Percentiles rank a stretch among this genome's conserved stretches.
These are phyloP conservation scores for Cicer chorassanicum DNA, from an alignment of 306 rosid species.

Conservation along the genomic window DNA sequence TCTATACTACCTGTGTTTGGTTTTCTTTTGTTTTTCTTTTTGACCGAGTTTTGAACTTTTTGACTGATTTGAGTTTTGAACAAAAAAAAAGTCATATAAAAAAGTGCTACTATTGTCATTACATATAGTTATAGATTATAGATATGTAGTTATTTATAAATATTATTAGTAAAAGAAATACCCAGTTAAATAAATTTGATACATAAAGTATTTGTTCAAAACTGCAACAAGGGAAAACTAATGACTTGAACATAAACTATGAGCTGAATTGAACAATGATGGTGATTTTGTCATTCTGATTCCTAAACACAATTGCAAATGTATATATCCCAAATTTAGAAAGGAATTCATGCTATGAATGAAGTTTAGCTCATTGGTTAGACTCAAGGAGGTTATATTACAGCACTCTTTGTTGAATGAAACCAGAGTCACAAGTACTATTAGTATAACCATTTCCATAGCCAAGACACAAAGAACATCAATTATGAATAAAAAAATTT, in stretches of 20 bases:
- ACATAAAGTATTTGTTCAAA: neutral
- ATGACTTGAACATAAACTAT: neutral
- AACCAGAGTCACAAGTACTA: neutral
- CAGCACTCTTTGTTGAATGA: neutral
- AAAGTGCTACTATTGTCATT: too few relatives aligned
- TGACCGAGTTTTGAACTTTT: too few relatives aligned
- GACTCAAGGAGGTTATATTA: too few relatives aligned
- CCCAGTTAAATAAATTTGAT: neutral
- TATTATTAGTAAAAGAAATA: too few relatives aligned
- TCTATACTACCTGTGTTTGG: too few relatives aligned
- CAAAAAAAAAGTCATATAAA: too few relatives aligned
- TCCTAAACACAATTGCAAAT: neutral
- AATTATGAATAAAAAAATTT: slow-evolving; percentile 42
- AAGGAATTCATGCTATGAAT: neutral
- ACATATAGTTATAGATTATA: too few relatives aligned
- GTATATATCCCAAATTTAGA: too few relatives aligned
- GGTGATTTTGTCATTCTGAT: neutral
- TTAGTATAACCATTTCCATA: neutral
- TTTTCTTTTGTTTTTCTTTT: too few relatives aligned
- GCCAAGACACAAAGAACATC: slow-evolving; percentile 30
- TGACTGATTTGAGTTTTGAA: too few relatives aligned
- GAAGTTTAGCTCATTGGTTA: neutral
- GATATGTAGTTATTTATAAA: too few relatives aligned
- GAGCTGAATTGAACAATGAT: neutral
- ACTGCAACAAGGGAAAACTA: neutral